Evolutionary conservation across 495 filamentous ascomycete genomes (phyloP).

Genomic region (Penicillium steckii): DNA sequence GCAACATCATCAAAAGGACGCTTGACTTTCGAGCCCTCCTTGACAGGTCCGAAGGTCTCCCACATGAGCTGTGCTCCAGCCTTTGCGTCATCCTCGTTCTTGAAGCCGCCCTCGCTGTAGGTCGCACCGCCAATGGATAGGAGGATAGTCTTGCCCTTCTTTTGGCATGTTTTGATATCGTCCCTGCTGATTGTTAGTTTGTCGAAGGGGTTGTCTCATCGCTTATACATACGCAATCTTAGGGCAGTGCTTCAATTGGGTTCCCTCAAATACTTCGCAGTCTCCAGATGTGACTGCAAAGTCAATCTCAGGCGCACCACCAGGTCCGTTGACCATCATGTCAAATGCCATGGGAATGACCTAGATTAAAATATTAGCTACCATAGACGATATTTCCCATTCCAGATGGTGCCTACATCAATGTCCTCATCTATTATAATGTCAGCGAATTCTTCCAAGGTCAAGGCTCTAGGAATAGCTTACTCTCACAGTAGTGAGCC

Average conservation of each 20-base stretch:
- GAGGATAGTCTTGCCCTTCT: slow-evolving; percentile 62
- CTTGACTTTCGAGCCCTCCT: slow-evolving; percentile 25
- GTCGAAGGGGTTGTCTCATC: background rate
- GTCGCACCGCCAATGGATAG: slow-evolving; percentile 66
- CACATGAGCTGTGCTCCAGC: slow-evolving; percentile 61
- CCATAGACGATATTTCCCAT: background rate
- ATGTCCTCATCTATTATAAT: slow-evolving; percentile 30
- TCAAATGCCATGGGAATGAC: slow-evolving; percentile 65
- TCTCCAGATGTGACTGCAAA: slow-evolving; percentile 58
- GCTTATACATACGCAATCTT: slow-evolving; percentile 52
- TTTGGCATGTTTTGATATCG: slow-evolving; percentile 67
- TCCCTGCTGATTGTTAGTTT: slow-evolving; percentile 27
- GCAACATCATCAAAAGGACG: slow-evolving; percentile 64
- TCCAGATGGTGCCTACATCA: slow-evolving; percentile 30
- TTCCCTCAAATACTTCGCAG: slow-evolving; percentile 57
- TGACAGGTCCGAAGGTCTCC: slow-evolving; percentile 59
- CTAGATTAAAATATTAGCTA: slow-evolving; percentile 25
- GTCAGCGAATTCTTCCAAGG: background rate
- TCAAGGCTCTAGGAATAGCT: slow-evolving; percentile 10
- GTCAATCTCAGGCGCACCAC: slow-evolving; percentile 54
- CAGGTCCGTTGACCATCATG: slow-evolving; percentile 47
- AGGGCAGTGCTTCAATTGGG: slow-evolving; percentile 57
- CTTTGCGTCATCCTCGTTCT: slow-evolving; percentile 48
- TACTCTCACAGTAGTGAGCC: slow-evolving; percentile 58
- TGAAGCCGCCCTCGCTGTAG: slow-evolving; percentile 62